These are phyloP conservation scores for Botrytis porri DNA, from an alignment of 2,329 filamentous ascomycete species.

Conservation along the genomic window DNA sequence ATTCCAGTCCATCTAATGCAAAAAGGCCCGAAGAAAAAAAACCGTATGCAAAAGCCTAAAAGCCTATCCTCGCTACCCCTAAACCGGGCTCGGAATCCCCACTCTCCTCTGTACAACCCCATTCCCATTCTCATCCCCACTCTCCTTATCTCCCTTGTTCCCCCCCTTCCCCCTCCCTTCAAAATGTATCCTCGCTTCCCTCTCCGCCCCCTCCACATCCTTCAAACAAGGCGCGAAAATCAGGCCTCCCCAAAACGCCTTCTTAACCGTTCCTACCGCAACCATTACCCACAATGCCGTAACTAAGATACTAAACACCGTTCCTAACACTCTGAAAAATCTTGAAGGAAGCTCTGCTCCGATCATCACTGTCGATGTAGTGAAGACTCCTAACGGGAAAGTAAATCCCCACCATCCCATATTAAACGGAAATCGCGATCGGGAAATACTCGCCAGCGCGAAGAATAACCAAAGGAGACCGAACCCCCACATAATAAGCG, in stretches of 20 bases:
- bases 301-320: slow-evolving; percentile 48
- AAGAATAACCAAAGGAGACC: slow-evolving; percentile 54
- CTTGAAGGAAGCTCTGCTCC: slow-evolving; percentile 51
- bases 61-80: neutral
- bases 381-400: slow-evolving; percentile 57
- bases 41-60: slow-evolving; percentile 4
- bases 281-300: slow-evolving; percentile 56
- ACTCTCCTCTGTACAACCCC: neutral
- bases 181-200: slow-evolving; percentile 11
- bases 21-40: neutral
- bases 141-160: neutral
- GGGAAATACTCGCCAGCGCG: slow-evolving; percentile 48
- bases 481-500: slow-evolving; percentile 56
- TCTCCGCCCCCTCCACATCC: slow-evolving; percentile 32
- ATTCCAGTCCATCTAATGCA: neutral
- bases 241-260: slow-evolving; percentile 47
- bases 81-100: neutral
- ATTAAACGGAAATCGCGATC: slow-evolving; percentile 54
- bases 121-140: neutral
- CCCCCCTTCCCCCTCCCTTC: neutral
- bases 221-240: slow-evolving; percentile 54
- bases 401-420: slow-evolving; percentile 63
- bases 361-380: slow-evolving; percentile 47
- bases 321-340: slow-evolving; percentile 57
- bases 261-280: slow-evolving; percentile 47